These are phyloP conservation scores for Pinus albicaulis DNA, from an alignment of 75 land plant genomes.

Conservation along the genomic window DNA sequence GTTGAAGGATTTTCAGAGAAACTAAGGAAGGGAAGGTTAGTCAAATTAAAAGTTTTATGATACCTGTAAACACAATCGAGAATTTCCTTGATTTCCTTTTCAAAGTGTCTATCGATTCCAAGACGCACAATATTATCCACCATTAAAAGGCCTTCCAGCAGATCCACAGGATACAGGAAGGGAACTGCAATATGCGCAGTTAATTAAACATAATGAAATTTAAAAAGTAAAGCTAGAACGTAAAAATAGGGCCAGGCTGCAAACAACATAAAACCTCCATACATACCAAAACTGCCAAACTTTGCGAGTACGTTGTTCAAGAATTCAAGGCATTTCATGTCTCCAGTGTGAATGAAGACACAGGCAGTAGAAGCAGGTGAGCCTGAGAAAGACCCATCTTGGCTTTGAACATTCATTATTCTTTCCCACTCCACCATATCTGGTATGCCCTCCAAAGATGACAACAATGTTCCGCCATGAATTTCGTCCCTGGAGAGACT, in stretches of 20 bases:
- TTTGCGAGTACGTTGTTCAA: constrained; percentile 4
- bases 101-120: constrained; percentile 21
- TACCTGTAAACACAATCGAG: constrained; percentile 29
- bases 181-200: constrained; percentile 47
- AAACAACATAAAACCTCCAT: neutral
- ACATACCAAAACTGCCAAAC: constrained; percentile 17
- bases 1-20: too few species aligned
- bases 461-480: constrained; percentile 11
- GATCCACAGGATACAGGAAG: constrained; percentile 83
- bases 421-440: constrained; percentile 23
- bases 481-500: constrained; percentile 18
- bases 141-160: constrained; percentile 51
- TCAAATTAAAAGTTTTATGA: too few species aligned
- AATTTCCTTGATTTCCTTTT: constrained; percentile 11
- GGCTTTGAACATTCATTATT: constrained; percentile 13
- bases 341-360: constrained; percentile 18
- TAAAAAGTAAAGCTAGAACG: too few species aligned
- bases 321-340: constrained; percentile 23
- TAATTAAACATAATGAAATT: too few species aligned
- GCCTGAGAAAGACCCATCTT: constrained; percentile 22
- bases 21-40: too few species aligned
- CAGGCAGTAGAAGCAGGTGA: constrained; percentile 26
- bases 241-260: too few species aligned
- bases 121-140: constrained; percentile 50
- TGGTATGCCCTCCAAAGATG: constrained; percentile 15